Evolutionary conservation across 306 rosid species (phyloP), one percentile per base, ranked within the genome.

Genomic region (Glycine soja): DNA sequence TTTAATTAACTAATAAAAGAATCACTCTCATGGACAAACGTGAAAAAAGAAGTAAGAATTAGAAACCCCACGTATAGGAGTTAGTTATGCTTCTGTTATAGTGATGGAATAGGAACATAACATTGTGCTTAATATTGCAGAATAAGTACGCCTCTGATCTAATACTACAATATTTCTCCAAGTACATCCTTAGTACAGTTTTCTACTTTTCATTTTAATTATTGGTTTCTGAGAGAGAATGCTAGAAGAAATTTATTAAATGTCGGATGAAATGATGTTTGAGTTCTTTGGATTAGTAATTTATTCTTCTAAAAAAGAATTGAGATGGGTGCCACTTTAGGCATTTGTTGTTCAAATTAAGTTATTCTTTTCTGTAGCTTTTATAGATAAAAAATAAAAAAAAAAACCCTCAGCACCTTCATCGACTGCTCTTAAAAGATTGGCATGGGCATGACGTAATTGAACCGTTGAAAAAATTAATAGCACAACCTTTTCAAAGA

Each of bases 401-500:
- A 7, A 42, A 42, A 2, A 42, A 42, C 9, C 46, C 46, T 42
- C 16, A 57, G n/a, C 51, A 46, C 10, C 42, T 58, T 54, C 8
- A 30, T 8, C 12, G 8, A 3, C 38, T 32, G 51, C 63, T 65
- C 58, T 1, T 36, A 36, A 24, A 40, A 14, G 3, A 42, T 72
- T 59, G 74, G 36, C 12, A 75, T 57, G 50, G 57, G 63, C 13
- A 4, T 45, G 38, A 57, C 11, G 30, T 40, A 57, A 36, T 34
- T 56, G 69, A 75, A 57, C 30, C 19, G 9, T 45, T 8, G 54
- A 42, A 77, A 18, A 36, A 58, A 32, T 24, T 24, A 24, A 24
- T 32, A 34, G 12, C 80, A 75, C 80, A 47, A 48, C 32, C 80
- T 45, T 59, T 74, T 54, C 18, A 48, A 40, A 15, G 7, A 4